A percentile compares a stretch with the other conserved stretches of the same genome.
phyloP scores from a whole-genome alignment of 2,329 filamentous ascomycete species.

The Fusarium protoensiforme region DNA sequence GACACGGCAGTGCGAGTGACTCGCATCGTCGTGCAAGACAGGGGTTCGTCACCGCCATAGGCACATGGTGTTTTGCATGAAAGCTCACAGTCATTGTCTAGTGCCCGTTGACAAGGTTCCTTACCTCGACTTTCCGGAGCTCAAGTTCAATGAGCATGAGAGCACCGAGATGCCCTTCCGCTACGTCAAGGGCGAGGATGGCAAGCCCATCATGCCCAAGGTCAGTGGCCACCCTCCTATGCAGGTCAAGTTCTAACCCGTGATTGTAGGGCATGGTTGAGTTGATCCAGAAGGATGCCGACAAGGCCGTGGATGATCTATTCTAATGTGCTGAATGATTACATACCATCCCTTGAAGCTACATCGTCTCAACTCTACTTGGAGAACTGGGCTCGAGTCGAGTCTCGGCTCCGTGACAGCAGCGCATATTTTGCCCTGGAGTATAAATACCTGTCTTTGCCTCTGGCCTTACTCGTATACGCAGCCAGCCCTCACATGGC shows the following conservation, averaged over 20 bases:
- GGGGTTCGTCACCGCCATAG: slow-evolving; percentile 66
- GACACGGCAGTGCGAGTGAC: slow-evolving; percentile 97
- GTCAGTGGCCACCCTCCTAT: slow-evolving; percentile 58
- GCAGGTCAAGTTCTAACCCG: slow-evolving; percentile 36
- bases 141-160: slow-evolving; percentile 90
- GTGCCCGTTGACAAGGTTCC: slow-evolving; percentile 81
- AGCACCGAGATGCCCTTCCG: slow-evolving; percentile 98
- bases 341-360: not conserved
- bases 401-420: not conserved
- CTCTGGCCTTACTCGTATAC: not conserved
- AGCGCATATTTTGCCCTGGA: not conserved
- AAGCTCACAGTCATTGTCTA: slow-evolving; percentile 50
- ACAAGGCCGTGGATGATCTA: slow-evolving; percentile 90
- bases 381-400: not conserved
- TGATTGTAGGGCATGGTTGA: slow-evolving; percentile 85
- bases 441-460: not conserved
- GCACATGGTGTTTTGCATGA: not conserved
- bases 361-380: not conserved
- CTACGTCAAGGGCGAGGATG: slow-evolving; percentile 82
- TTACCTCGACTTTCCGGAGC: slow-evolving; percentile 89
- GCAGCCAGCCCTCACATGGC: not conserved
- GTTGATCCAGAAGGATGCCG: slow-evolving; percentile 90
- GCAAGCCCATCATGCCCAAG: slow-evolving; percentile 89
- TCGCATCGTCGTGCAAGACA: slow-evolving; percentile 85
- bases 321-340: slow-evolving; percentile 59